Evolutionary conservation across 768 basidiomycete genomes (phyloP).

Genomic region (Pisolithus sp.): DNA sequence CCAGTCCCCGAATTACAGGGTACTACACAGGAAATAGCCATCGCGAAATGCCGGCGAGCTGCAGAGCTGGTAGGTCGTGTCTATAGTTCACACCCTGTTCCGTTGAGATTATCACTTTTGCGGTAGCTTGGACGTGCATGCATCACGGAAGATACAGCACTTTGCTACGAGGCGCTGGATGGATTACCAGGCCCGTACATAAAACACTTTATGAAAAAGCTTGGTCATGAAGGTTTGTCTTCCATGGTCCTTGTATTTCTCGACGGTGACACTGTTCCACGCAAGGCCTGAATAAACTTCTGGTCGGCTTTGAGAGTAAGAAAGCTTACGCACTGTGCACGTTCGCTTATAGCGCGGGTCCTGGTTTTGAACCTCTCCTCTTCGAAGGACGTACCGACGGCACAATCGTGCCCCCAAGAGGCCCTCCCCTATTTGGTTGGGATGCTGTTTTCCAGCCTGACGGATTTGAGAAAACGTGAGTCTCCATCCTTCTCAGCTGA

Average conservation of each 20-base stretch:
- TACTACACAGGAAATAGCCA: slow-evolving; percentile 83
- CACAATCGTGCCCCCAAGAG: slow-evolving; percentile 80
- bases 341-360: slow-evolving; percentile 88
- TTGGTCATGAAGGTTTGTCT: slow-evolving; percentile 75
- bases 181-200: slow-evolving; percentile 97
- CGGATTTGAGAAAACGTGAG: slow-evolving; percentile 71
- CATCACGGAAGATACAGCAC: slow-evolving; percentile 90
- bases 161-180: slow-evolving; percentile 82
- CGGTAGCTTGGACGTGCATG: slow-evolving; percentile 45
- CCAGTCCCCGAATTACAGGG: slow-evolving; percentile 94
- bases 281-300: slow-evolving; percentile 72
- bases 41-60: slow-evolving; percentile 78
- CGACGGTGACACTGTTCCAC: not conserved
- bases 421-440: slow-evolving; percentile 82
- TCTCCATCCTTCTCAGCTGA: not conserved
- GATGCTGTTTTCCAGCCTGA: slow-evolving; percentile 80
- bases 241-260: not conserved
- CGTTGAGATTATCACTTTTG: not conserved
- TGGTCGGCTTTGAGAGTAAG: slow-evolving; percentile 68
- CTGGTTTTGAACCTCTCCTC: slow-evolving; percentile 68
- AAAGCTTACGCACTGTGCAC: slow-evolving; percentile 91
- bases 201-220: slow-evolving; percentile 78
- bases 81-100: too few species aligned
- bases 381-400: slow-evolving; percentile 90
- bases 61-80: slow-evolving; percentile 60